Base-by-base conservation (phyloP, 768 basidiomycete genomes). In the Phanerochaete sordida region DNA sequence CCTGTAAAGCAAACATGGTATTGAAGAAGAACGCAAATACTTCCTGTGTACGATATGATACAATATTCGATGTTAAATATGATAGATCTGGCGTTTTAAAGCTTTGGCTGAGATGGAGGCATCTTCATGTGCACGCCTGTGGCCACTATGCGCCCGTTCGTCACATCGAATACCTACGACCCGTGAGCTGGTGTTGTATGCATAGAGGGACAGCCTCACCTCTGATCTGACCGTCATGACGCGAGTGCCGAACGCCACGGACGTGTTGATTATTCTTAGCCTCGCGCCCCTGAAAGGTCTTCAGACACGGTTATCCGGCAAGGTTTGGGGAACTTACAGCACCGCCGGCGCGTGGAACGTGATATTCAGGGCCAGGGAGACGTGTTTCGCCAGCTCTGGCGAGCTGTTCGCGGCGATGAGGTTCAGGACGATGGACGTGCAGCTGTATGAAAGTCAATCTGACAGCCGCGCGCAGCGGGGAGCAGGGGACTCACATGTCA, bases 51-150 rank as follows among this genome's bases (percentile, higher is more conserved):
- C 12, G 19, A 12, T 58, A 59, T 30, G 28, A 19, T 43, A 43
- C 19, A 43, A 43, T 43, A 43, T 9, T 9, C 19, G 39, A 19
- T 4, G 8, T 16, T 43, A 43, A 16, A 43, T 30, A 12, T 21
- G 21, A 46, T 46, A 47, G 23, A 33, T 5, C 31, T 46, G 2
- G 24, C 30, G 33, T 15, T 30, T 52, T 62, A 62, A 19, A 58
- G 50, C 56, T 63, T 63, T 2, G 63, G 61, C 11, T 21, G 37
- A 35, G 66, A 62, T 0, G 64, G 63, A 27, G 53, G 43, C 65
- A 66, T 66, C 59, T 66, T 66, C 11, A 65, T 48, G 47, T 66
- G 65, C 3, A 60, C 51, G 1, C 65, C 63, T 9, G 64, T 63
- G 11, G 64, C 65, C n/a, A 62, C 64, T n/a, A 64, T 27, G n/a